Evolutionary conservation across 805 yeast genomes (phyloP).

Genomic region (Ogataea chonburiensis): DNA sequence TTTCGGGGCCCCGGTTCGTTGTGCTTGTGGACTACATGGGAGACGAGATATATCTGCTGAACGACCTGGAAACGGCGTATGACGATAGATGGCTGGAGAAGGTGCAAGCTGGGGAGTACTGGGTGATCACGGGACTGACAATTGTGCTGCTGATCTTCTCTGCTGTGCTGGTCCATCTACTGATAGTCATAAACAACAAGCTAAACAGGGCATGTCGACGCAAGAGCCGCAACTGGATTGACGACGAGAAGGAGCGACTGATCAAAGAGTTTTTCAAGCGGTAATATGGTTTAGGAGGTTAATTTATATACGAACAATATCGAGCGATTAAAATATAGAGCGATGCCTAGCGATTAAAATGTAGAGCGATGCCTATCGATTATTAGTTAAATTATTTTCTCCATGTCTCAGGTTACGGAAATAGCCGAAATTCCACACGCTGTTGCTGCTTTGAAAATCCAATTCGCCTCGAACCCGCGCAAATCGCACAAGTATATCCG

Average conservation of each 20-base stretch:
- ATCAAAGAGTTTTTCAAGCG: constrained; percentile 18
- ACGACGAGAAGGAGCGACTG: constrained; percentile 20
- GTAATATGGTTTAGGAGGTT: background rate
- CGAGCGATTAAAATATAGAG: constrained; percentile 1
- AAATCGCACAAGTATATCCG: constrained; percentile 55
- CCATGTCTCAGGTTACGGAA: constrained; percentile 3
- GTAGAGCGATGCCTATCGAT: too few species aligned
- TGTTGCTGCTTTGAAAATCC: constrained; percentile 41
- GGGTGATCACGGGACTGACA: constrained; percentile 13
- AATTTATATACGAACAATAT: constrained; percentile 2
- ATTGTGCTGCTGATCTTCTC: constrained; percentile 11
- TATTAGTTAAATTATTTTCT: too few species aligned
- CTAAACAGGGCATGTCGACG: constrained; percentile 4
- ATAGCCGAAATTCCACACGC: constrained; percentile 46
- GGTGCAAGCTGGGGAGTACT: constrained; percentile 13
- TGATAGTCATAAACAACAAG: constrained; percentile 10
- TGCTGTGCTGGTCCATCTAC: constrained; percentile 7
- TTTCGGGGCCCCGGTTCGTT: constrained; percentile 8
- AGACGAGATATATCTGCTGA: constrained; percentile 12
- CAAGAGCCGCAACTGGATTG: constrained; percentile 4
- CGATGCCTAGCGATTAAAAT: too few species aligned
- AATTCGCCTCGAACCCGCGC: constrained; percentile 47
- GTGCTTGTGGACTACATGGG: constrained; percentile 13
- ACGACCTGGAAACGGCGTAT: constrained; percentile 8
- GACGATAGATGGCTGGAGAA: constrained; percentile 10